Evolutionary conservation across 73 alveolate species (phyloP).

Genomic region (Urostyla sp.): DNA sequence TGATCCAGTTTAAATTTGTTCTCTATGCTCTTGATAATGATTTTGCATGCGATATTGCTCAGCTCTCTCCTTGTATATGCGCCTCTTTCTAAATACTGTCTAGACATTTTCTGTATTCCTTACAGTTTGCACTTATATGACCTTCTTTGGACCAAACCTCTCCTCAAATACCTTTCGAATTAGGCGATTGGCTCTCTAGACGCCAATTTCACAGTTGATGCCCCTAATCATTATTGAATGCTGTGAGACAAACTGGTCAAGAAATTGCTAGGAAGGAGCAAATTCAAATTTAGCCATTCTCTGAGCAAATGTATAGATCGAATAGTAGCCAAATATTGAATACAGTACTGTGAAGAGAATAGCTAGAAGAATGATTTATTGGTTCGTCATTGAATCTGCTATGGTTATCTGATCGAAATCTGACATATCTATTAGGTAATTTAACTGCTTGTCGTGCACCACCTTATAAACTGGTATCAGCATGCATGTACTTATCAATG

Average conservation of each 20-base stretch:
- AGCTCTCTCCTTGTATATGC: conserved; percentile 1
- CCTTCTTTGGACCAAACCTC: conserved; percentile 30
- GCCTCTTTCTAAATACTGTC: background rate
- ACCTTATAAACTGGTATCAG: conserved; percentile 32
- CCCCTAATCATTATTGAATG: conserved; percentile 55
- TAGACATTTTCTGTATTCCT: conserved; percentile 43
- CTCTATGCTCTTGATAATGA: conserved; percentile 17
- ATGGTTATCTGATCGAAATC: conserved; percentile 3
- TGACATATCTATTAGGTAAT: conserved; percentile 13
- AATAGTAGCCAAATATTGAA: conserved; percentile 16
- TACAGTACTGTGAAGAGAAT: conserved; percentile 24
- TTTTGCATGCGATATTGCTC: conserved; percentile 3
- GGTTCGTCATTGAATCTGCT: conserved; percentile 34
- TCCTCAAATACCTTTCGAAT: conserved; percentile 48
- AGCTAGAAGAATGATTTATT: conserved; percentile 26
- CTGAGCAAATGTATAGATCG: conserved; percentile 12
- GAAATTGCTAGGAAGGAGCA: background rate
- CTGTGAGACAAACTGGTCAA: conserved; percentile 25
- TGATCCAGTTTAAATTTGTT: background rate
- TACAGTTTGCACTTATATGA: conserved; percentile 34
- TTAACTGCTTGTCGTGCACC: conserved; percentile 27
- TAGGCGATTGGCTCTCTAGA: conserved; percentile 2
- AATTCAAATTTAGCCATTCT: conserved; percentile 31
- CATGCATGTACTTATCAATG: background rate
- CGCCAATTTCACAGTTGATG: conserved; percentile 4